phyloP scores from a whole-genome alignment of 2,329 filamentous ascomycete genomes.

The Zasmidium citrigriseum region DNA sequence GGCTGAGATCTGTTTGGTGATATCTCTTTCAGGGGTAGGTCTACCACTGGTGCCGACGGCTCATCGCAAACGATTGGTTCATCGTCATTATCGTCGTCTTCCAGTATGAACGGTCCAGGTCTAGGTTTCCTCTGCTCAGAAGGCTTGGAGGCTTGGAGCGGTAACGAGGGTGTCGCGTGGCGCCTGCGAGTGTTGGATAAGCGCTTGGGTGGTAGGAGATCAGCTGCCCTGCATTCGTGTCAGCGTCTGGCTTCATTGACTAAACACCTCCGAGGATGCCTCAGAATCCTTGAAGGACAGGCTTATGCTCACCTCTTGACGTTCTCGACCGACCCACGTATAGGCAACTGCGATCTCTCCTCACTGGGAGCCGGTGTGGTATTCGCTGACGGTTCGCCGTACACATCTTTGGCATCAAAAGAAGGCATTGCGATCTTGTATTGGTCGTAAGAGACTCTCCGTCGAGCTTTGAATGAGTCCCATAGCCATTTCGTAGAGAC shows the following conservation, averaged over 20 bases:
- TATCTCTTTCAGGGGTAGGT: constrained; percentile 27
- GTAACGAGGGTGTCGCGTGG: constrained; percentile 31
- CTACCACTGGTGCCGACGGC: constrained; percentile 2
- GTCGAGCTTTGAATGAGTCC: constrained; percentile 65
- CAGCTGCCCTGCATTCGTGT: constrained; percentile 18
- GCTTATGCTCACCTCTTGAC: constrained; percentile 16
- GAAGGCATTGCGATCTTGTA: constrained; percentile 26
- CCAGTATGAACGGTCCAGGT: constrained; percentile 30
- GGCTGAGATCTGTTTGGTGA: constrained; percentile 29
- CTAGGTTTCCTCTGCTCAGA: constrained; percentile 7
- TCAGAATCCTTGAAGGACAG: background rate
- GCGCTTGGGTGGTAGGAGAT: constrained; percentile 23
- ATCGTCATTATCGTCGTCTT: constrained; percentile 31
- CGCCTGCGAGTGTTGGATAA: constrained; percentile 35
- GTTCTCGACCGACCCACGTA: constrained; percentile 7
- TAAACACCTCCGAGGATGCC: background rate
- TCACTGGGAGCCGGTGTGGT: constrained; percentile 17
- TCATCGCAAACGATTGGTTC: background rate
- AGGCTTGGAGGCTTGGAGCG: constrained; percentile 20
- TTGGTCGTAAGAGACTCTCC: constrained; percentile 50
- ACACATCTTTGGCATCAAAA: constrained; percentile 20
- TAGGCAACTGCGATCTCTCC: background rate
- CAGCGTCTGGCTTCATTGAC: constrained; percentile 10
- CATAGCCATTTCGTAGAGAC: constrained; percentile 83
- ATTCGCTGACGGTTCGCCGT: constrained; percentile 9